Conservation (phyloP, 2,329 filamentous ascomycete genomes). For the Colletotrichum echinochloae region DNA sequence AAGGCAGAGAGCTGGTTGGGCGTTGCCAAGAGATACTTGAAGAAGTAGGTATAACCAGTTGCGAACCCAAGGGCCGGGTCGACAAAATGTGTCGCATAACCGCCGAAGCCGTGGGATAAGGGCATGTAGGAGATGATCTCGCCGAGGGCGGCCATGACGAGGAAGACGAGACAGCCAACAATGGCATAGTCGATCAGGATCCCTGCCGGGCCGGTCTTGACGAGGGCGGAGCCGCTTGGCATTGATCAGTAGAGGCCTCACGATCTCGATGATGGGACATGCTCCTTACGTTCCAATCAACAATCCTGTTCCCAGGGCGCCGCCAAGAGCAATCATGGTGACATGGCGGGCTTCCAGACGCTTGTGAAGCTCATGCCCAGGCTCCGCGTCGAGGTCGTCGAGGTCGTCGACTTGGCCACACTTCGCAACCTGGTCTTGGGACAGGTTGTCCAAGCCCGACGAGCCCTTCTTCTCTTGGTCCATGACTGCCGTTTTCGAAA, state of each 20-base stretch:
- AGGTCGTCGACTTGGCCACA: conserved; percentile 13
- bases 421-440: conserved; percentile 21
- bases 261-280: not conserved
- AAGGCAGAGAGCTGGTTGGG: conserved; percentile 55
- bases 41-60: conserved; percentile 34
- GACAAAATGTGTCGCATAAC: conserved; percentile 73
- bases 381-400: conserved; percentile 12
- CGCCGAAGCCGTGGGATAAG: conserved; percentile 64
- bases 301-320: conserved; percentile 55
- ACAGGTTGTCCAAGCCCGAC: not conserved
- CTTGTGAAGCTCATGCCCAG: conserved; percentile 28
- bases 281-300: conserved; percentile 59
- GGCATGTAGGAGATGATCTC: conserved; percentile 50
- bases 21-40: conserved; percentile 43
- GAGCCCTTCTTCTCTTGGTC: conserved; percentile 20
- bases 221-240: conserved; percentile 56
- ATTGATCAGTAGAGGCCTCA: not conserved
- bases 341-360: conserved; percentile 47
- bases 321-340: conserved; percentile 54
- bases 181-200: conserved; percentile 56
- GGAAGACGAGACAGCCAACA: conserved; percentile 63
- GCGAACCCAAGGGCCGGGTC: conserved; percentile 51
- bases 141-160: conserved; percentile 62
- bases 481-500: not conserved
- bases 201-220: conserved; percentile 58